phyloP scores from a whole-genome alignment of 306 rosid genomes.

The Casuarina cunninghamiana region DNA sequence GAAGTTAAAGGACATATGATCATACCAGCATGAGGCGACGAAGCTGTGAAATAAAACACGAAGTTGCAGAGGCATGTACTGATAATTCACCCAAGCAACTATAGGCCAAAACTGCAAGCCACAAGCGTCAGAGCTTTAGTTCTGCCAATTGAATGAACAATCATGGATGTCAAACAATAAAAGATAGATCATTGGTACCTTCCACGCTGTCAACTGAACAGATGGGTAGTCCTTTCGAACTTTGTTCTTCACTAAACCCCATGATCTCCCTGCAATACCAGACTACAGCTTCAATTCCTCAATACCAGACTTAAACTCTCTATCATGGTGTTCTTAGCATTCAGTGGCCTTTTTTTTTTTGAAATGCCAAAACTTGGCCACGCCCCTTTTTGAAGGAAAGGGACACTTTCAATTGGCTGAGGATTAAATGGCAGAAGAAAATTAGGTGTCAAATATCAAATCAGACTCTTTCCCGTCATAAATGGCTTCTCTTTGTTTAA shows the following conservation, averaged over 20 bases:
- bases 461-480: neutral
- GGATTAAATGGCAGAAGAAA: neutral
- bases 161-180: constrained; percentile 1
- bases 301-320: neutral
- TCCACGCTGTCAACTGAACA: constrained; percentile 88
- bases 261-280: constrained; percentile 69
- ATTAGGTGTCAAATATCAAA: neutral
- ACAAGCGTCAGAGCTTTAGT: constrained; percentile 16
- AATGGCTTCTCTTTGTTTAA: neutral
- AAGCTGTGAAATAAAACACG: constrained; percentile 82
- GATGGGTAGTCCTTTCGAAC: constrained; percentile 71
- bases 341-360: neutral
- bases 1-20: constrained; percentile 21
- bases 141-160: constrained; percentile 15
- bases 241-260: constrained; percentile 58
- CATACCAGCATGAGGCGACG: constrained; percentile 79
- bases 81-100: constrained; percentile 94
- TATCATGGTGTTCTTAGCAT: neutral
- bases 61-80: constrained; percentile 79
- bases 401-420: neutral
- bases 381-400: neutral
- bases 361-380: neutral
- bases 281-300: constrained; percentile 17
- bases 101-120: constrained; percentile 86
- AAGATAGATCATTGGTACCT: constrained; percentile 47